These are phyloP conservation scores for Hypholoma fasciculare DNA, from an alignment of 768 basidiomycete genomes.

Conservation along the genomic window DNA sequence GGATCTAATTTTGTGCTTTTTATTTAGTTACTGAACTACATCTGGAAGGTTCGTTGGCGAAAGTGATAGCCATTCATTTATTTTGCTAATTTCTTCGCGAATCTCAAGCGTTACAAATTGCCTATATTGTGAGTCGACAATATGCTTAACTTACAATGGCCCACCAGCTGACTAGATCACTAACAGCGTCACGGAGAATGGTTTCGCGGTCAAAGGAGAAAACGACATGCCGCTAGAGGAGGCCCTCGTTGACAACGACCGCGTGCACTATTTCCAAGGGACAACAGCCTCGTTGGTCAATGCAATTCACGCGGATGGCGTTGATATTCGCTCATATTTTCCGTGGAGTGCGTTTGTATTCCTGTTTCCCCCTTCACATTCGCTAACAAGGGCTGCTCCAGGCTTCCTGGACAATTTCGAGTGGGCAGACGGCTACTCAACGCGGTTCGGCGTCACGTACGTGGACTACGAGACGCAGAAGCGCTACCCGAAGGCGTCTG, in stretches of 20 bases:
- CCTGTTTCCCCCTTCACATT: neutral
- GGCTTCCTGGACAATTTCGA: constrained; percentile 74
- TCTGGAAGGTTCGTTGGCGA: constrained; percentile 52
- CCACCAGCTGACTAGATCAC: neutral
- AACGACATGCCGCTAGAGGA: constrained; percentile 50
- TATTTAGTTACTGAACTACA: constrained; percentile 61
- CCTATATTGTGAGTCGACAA: constrained; percentile 34
- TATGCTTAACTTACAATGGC: neutral
- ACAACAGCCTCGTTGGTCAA: constrained; percentile 52
- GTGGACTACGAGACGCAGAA: constrained; percentile 71
- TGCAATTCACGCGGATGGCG: constrained; percentile 63
- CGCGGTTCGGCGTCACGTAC: constrained; percentile 71
- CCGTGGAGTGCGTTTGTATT: constrained; percentile 55
- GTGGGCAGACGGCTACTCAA: constrained; percentile 72
- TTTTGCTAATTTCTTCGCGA: constrained; percentile 8
- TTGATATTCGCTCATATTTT: constrained; percentile 64
- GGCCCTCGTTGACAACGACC: constrained; percentile 58
- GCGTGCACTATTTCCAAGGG: constrained; percentile 67
- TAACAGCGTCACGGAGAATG: constrained; percentile 70
- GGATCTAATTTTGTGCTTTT: constrained; percentile 1
- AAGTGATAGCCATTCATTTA: neutral
- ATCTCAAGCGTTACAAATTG: constrained; percentile 40
- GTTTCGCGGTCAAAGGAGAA: constrained; percentile 70
- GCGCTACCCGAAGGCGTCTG: constrained; percentile 64
- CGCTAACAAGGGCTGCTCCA: constrained; percentile 21